Evolutionary conservation across 768 basidiomycete species (phyloP).

Genomic region (Royoungia palumana): DNA sequence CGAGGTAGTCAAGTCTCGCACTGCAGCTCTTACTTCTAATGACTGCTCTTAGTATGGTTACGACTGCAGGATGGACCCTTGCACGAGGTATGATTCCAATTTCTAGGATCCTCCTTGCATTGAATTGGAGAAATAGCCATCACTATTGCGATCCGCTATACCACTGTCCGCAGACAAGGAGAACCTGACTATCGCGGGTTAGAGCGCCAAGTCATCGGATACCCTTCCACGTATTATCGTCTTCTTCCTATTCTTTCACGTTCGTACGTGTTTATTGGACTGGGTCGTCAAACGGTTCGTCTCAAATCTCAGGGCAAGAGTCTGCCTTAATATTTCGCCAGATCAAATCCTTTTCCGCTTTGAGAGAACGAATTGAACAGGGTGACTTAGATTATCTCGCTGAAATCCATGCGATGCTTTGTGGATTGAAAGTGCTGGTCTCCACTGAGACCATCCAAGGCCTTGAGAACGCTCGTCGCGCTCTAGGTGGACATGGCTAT

Average conservation of each 20-base stretch:
- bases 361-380: slow-evolving; percentile 46
- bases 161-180: slow-evolving; percentile 70
- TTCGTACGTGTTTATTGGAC: slow-evolving; percentile 64
- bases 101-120: not conserved
- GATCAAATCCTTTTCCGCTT: slow-evolving; percentile 48
- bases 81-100: slow-evolving; percentile 50
- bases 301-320: not conserved
- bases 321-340: slow-evolving; percentile 20
- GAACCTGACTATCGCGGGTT: slow-evolving; percentile 46
- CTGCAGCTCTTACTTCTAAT: not conserved
- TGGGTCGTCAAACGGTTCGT: slow-evolving; percentile 59
- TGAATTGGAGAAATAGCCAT: slow-evolving; percentile 43
- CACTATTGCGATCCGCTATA: slow-evolving; percentile 62
- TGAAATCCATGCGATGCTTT: slow-evolving; percentile 69
- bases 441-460: slow-evolving; percentile 51
- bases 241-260: slow-evolving; percentile 67
- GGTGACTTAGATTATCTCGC: slow-evolving; percentile 64
- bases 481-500: slow-evolving; percentile 78
- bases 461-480: slow-evolving; percentile 61
- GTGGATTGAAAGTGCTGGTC: slow-evolving; percentile 63
- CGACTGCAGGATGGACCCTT: slow-evolving; percentile 55
- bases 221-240: slow-evolving; percentile 72
- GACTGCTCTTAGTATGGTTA: slow-evolving; percentile 52
- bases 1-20: slow-evolving; percentile 38
- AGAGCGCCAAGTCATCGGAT: slow-evolving; percentile 65